Evolutionary conservation across 148 eudicot species (phyloP).

Genomic region (Diospyros lotus): DNA sequence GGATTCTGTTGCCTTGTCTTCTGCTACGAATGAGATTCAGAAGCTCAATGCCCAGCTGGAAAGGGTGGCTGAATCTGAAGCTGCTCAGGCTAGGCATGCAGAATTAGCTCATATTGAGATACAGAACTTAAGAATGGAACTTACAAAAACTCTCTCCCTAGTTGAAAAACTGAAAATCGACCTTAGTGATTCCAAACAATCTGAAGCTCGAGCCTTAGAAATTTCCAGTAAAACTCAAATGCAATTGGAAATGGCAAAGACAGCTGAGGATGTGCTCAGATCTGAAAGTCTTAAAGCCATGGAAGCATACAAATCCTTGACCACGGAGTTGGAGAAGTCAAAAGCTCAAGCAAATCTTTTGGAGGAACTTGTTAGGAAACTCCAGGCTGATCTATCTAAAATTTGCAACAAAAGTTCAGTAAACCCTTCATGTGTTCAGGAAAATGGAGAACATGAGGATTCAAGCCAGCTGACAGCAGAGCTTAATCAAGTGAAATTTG

Average conservation of each 20-base stretch:
- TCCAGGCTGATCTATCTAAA: slow-evolving; percentile 28
- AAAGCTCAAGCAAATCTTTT: slow-evolving; percentile 42
- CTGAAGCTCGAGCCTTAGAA: slow-evolving; percentile 52
- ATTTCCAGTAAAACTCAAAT: slow-evolving; percentile 43
- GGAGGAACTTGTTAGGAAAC: slow-evolving; percentile 46
- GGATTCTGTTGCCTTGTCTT: slow-evolving; percentile 65
- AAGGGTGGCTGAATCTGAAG: slow-evolving; percentile 52
- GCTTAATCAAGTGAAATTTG: slow-evolving; percentile 47
- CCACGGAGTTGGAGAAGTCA: slow-evolving; percentile 53
- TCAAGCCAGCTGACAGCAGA: slow-evolving; percentile 37
- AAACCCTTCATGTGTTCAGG: slow-evolving; percentile 4
- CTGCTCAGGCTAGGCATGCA: slow-evolving; percentile 44
- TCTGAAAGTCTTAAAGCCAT: slow-evolving; percentile 41
- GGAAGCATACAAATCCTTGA: slow-evolving; percentile 46
- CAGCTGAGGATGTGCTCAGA: slow-evolving; percentile 41
- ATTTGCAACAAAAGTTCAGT: slow-evolving; percentile 13
- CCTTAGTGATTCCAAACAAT: slow-evolving; percentile 49
- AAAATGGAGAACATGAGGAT: slow-evolving; percentile 28
- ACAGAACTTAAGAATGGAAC: slow-evolving; percentile 49
- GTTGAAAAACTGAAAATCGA: slow-evolving; percentile 60
- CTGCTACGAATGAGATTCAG: slow-evolving; percentile 67
- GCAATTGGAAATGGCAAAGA: slow-evolving; percentile 52
- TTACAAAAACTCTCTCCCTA: slow-evolving; percentile 44
- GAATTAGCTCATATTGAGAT: slow-evolving; percentile 60
- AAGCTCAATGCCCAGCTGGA: slow-evolving; percentile 67